Evolutionary conservation across 768 basidiomycete species (phyloP), one percentile per base, ranked within the genome.

Genomic region (Epithele typhae): DNA sequence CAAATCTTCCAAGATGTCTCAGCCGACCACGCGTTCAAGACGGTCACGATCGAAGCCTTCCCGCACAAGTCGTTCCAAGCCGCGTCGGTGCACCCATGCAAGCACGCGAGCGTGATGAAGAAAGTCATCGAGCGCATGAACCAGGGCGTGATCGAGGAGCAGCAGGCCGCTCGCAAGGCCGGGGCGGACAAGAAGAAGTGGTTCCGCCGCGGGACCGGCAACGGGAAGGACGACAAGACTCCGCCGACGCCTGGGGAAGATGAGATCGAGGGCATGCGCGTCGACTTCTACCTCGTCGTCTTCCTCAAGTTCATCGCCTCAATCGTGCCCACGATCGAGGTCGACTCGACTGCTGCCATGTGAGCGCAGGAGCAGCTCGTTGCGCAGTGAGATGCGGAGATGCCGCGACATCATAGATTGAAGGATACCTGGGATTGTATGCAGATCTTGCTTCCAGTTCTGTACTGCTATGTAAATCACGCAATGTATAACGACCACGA

Each of bases 91-190:
- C 95, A 99, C 65, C 95, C 95, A 2, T 99, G 95, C 79, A 97
- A 96, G 63, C 95, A 99, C 65, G 89, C 93, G 1, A 91, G 85
- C 65, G 96, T 99, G 48, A 99, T 99, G 96, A 97, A 96, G 79
- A 98, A 97, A 65, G 92, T 98, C 51, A 97, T 98, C 62, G 95
- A 98, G 66, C 80, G 95, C 47, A 97, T 98, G 93, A 96, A 98
- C 68, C 81, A 79, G 55, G 82, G 82, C 51, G 86, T 92, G 22
- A 76, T 87, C 45, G 89, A 84, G 50, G 84, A 89, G 62, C 89
- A 92, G 64, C 76, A 89, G 17, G 81, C 83, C 14, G 75, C 79
- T 50, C 78, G 78, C 52, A 81, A 80, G 58, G 64, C 70, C 1
- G 53, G 62, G 19, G 42, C 64, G 15, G 53, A 61, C 18, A 79